Evolutionary conservation across 23 red algal species (phyloP), one percentile per base, ranked within the genome.

Genomic region (Cyanidium caldarium): DNA sequence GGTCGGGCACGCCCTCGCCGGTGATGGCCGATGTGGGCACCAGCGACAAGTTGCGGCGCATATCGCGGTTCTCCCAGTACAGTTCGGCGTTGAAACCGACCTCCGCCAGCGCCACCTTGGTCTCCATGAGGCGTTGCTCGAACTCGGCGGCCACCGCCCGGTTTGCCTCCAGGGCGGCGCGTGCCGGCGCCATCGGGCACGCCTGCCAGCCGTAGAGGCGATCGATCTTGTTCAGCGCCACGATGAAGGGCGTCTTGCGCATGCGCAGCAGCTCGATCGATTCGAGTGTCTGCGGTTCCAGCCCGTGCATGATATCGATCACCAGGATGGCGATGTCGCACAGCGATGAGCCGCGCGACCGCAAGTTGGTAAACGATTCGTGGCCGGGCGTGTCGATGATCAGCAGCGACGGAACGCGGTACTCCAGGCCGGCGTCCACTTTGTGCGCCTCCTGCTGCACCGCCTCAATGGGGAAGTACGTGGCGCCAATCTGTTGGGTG

Each of bases 291-390:
- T 98, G 92, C 3, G 84, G 92, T 57, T 98, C 92, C 35, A 98
- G 69, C 2, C 92, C 92, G 58, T 98, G 92, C 83, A 88, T 88
- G 65, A 98, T 98, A 51, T 98, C 92, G 28, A 98, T 72, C 3
- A 98, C 92, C 33, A 98, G 77, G 45, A 98, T 98, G n/a, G 92
- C 92, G 80, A 98, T 89, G 56, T 98, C 92, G 70, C 92, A 98
- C 29, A 98, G 76, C 37, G 84, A 88, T 37, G 84, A 89, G 26
- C 92, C 92, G 25, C 92, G 82, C 19, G 92, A 88, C 21, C 92
- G 83, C 65, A 98, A 56, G 58, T 98, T 98, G 20, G 92, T 98
- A 65, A 98, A 98, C 7, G 80, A 86, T 57, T 98, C 92, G 66
- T 98, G 92, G 2, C 92, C 92, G 44, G 92, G 92, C 16, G 92